These are phyloP conservation scores for Escallonia herrerae DNA, from an alignment of 129 eudicot species.

Conservation along the genomic window DNA sequence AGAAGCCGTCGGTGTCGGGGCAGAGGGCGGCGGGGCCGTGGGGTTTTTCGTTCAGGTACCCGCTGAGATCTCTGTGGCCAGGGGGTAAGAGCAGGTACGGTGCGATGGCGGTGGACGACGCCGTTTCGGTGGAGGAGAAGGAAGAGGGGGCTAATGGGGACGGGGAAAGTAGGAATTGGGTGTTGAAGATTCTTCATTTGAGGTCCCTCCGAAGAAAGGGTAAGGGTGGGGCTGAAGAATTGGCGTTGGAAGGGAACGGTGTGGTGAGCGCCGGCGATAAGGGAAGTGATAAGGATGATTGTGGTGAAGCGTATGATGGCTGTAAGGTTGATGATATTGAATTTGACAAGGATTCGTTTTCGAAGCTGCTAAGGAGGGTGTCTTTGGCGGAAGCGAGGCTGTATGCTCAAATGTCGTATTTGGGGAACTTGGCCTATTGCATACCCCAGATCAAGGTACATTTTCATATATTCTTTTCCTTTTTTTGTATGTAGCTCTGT, in stretches of 20 bases:
- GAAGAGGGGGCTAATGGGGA: conserved; percentile 14
- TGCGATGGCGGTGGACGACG: conserved; percentile 60
- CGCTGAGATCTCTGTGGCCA: conserved; percentile 59
- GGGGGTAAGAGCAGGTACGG: conserved; percentile 36
- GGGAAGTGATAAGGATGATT: no score
- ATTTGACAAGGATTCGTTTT: conserved; percentile 60
- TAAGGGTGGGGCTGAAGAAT: conserved; percentile 11
- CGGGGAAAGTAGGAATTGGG: conserved; percentile 57
- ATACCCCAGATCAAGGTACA: conserved; percentile 76
- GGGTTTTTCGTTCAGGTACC: conserved; percentile 61
- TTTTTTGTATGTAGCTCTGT: background rate
- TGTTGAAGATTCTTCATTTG: conserved; percentile 66
- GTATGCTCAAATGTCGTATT: conserved; percentile 76
- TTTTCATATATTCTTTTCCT: background rate
- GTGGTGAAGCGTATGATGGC: conserved; percentile 31
- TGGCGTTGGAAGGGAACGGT: conserved; percentile 15
- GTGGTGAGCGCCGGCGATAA: background rate
- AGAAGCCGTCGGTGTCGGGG: conserved; percentile 18
- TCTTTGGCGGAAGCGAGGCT: conserved; percentile 72
- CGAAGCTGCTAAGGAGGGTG: conserved; percentile 71
- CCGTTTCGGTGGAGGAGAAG: conserved; percentile 40
- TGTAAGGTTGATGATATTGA: conserved; percentile 42
- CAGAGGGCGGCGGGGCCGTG: conserved; percentile 29
- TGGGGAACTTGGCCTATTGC: conserved; percentile 81
- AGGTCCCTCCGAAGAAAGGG: conserved; percentile 48